Conservation (phyloP, 495 filamentous ascomycete species). For the Parmelia sp. region DNA sequence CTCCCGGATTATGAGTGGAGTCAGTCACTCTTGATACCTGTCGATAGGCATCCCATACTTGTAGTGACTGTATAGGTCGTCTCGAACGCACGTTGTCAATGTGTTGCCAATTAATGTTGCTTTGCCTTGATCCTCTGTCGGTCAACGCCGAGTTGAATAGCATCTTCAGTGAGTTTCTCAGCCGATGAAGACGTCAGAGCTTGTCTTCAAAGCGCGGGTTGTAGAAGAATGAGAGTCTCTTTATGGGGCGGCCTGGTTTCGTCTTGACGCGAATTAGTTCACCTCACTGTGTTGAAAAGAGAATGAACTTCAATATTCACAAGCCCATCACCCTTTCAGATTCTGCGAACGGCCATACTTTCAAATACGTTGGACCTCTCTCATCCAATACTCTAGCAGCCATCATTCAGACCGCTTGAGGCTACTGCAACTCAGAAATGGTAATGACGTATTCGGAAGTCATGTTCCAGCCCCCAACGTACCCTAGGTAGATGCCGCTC, state of each 20-base stretch:
- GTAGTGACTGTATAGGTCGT: background rate
- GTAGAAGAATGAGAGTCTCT: background rate
- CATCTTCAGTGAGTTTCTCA: background rate
- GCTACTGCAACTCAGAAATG: background rate
- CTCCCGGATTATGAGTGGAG: background rate
- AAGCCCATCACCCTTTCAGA: background rate
- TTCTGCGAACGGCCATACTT: background rate
- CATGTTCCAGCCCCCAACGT: background rate
- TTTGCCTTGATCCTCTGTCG: background rate
- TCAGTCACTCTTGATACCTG: background rate
- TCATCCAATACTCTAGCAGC: background rate
- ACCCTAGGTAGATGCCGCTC: background rate
- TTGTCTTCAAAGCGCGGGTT: background rate
- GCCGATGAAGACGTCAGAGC: background rate
- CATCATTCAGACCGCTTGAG: background rate
- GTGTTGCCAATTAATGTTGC: background rate
- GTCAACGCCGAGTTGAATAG: background rate
- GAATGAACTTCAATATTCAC: background rate
- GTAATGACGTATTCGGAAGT: background rate
- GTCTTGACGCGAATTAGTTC: background rate
- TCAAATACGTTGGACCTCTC: background rate
- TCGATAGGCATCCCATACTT: background rate
- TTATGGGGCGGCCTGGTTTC: background rate
- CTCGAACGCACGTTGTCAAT: background rate
- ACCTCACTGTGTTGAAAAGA: background rate